These are phyloP conservation scores for Millerago galiae DNA, from an alignment of 805 yeast genomes.

Conservation along the genomic window DNA sequence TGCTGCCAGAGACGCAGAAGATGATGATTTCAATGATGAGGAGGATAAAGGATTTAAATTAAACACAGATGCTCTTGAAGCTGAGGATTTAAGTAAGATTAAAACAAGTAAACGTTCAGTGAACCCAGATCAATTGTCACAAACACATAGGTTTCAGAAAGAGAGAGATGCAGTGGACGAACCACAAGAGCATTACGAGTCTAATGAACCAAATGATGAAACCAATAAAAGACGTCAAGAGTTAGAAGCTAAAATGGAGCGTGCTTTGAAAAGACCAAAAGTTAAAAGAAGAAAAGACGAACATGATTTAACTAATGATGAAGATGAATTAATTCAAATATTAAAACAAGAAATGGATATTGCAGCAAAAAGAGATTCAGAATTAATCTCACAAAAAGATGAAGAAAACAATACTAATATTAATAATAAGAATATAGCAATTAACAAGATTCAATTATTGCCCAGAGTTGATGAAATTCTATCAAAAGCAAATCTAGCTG, in stretches of 20 bases:
- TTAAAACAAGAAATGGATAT: constrained; percentile 86
- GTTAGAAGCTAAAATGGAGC: constrained; percentile 76
- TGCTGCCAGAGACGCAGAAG: constrained; percentile 20
- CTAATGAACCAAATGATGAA: constrained; percentile 17
- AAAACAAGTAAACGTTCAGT: constrained; percentile 19
- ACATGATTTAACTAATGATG: constrained; percentile 90
- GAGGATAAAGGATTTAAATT: constrained; percentile 1
- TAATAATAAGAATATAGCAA: constrained; percentile 33
- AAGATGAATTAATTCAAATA: constrained; percentile 80
- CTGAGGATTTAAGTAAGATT: constrained; percentile 19
- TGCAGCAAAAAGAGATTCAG: constrained; percentile 73
- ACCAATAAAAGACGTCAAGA: constrained; percentile 54
- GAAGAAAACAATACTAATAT: constrained; percentile 24
- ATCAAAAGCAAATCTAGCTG: constrained; percentile 79
- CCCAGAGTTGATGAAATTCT: constrained; percentile 72
- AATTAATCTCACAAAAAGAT: constrained; percentile 27
- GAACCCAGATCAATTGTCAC: constrained; percentile 5
- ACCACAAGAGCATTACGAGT: constrained; percentile 6
- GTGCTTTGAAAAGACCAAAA: constrained; percentile 61
- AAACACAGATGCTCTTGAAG: constrained; percentile 20
- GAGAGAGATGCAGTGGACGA: background rate
- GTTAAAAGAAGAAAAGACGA: constrained; percentile 70
- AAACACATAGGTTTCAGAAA: constrained; percentile 5
- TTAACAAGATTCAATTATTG: constrained; percentile 66
- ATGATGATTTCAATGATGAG: constrained; percentile 8